Evolutionary conservation across 2,329 filamentous ascomycete genomes (phyloP), one percentile per base, ranked within the genome.

Genomic region (Hypoxylon sp.): DNA sequence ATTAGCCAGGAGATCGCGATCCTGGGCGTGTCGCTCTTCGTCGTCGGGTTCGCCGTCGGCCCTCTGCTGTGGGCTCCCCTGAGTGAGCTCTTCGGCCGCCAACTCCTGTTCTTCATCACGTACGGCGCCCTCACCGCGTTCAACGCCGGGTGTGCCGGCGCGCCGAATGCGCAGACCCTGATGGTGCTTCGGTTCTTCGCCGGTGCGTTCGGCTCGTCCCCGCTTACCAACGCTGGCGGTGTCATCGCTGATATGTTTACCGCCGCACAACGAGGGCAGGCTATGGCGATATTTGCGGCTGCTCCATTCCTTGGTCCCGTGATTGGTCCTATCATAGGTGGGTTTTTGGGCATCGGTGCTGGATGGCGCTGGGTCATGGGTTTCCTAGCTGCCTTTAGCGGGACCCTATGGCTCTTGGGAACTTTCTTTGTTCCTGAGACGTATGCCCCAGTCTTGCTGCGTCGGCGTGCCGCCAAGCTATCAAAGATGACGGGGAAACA

Each of bases 301-400:
- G 86, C 89, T 6, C 90, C 90, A 0, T 91, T 91, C 75, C 82
- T 92, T 60, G 90, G 89, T 0, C 88, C 90, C 0, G 85, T 80
- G 80, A 37, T 86, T 81, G 73, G 90, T 0, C 91, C 91, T 0
- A 87, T 92, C 47, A 84, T 87, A 6, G 87, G 88, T 62, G 89
- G 89, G 0, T 92, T 92, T 76, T 77, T 91, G 1, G 87, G 87
- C 10, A 83, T 88, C 76, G 81, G 84, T 2, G 83, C 82, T 6
- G 89, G 89, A 3, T 92, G 90, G 91, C 82, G 88, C 72, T 92
- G 90, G 90, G 85, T 92, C 19, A 83, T 88, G 77, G 89, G 88
- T 0, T 78, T 91, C 6, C 83, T 89, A 75, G 85, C 85, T 60
- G 86, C 87, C 65, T 89, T 92, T 73, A 88, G 86, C 2, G 88